Evolutionary conservation across 805 yeast species (phyloP), one percentile per base, ranked within the genome.

Genomic region (Hanseniaspora meyeri): DNA sequence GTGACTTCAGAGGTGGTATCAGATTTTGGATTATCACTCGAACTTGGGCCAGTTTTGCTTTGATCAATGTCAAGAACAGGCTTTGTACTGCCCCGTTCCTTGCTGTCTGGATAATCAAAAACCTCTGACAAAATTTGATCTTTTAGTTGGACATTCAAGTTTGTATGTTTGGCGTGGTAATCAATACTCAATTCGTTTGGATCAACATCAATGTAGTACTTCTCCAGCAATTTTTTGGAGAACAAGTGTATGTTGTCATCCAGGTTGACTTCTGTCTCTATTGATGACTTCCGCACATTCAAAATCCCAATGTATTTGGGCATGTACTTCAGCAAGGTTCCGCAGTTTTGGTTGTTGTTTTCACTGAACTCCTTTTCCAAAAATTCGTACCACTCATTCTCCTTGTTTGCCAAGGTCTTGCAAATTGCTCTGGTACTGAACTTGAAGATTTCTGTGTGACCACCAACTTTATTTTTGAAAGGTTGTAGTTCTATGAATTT

Each of bases 381-480:
- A 4, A 83, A 81, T 67, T 93, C 98, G 69, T 93, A 93, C 85
- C 95, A 90, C 59, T 75, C 71, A 69, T 93, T 87, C 65, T 93
- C 99, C 57, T 96, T 76, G 63, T 87, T 88, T 59, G 89, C 87
- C 59, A 95, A 73, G 0, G 93, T 93, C 68, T 93, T 93, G 69
- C 97, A 93, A 17, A 93, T 96, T 0, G 97, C 97, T 58, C 87
- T 75, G 62, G 82, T 86, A 4, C 95, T 85, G 66, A 93, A 93
- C 61, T 91, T 79, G 72, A 91, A 93, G 38, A 93, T 89, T 1
- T 97, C 97, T 0, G 97, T 91, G 67, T 93, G 99, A 0, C 99
- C 99, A 8, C 99, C 99, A 24, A 93, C 97, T 65, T 87, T 89
- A 66, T 93, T 89, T 57, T 83, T 82, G 70, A 90, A 91, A 1